Conservation (phyloP, 2,329 filamentous ascomycete species). For the Talaromyces funiculosus region DNA sequence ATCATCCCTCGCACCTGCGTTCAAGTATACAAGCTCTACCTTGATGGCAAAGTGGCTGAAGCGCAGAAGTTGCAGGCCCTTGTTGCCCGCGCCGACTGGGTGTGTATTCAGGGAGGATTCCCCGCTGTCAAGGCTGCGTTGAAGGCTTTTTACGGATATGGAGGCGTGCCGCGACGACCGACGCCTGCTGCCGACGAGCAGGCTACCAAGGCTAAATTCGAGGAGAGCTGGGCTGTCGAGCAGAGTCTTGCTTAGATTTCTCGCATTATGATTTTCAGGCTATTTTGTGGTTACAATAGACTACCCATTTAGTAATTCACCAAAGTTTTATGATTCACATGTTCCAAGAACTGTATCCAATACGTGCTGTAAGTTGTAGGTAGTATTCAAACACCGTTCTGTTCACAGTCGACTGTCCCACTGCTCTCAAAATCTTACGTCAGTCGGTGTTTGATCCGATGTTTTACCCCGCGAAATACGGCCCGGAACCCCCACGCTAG, state of each 20-base stretch:
- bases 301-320: neutral
- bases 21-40: constrained; percentile 70
- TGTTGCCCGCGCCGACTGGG: constrained; percentile 76
- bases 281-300: neutral
- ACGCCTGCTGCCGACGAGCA: constrained; percentile 44
- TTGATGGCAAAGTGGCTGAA: constrained; percentile 67
- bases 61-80: constrained; percentile 69
- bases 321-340: too few species aligned
- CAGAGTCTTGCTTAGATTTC: constrained; percentile 18
- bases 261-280: neutral
- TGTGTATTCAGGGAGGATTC: constrained; percentile 73
- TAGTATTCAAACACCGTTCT: too few species aligned
- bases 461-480: constrained; percentile 1
- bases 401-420: too few species aligned
- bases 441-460: constrained; percentile 2
- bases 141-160: constrained; percentile 75
- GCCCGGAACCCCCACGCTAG: neutral
- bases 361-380: neutral
- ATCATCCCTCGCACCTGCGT: constrained; percentile 78
- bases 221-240: constrained; percentile 36
- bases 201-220: constrained; percentile 32
- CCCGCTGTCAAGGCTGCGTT: constrained; percentile 82
- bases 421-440: too few species aligned
- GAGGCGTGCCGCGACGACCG: constrained; percentile 67
- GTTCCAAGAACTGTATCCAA: too few species aligned